Base-by-base conservation (phyloP, 352 stramenopile genomes). In the Globisporangium nodosum region DNA sequence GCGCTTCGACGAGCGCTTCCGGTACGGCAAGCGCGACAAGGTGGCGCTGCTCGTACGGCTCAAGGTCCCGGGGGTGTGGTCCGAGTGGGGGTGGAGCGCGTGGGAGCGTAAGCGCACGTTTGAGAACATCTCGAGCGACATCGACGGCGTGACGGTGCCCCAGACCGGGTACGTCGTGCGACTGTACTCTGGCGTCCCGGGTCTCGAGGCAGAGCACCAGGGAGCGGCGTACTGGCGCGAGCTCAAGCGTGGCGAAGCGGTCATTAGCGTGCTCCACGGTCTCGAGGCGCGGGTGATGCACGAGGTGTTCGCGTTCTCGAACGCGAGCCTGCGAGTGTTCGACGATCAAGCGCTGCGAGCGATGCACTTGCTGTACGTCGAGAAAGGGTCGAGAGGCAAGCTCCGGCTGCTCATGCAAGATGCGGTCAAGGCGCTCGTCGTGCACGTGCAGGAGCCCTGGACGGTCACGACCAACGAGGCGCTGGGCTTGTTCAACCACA, bases 21-120 rank as follows among this genome's bases (percentile, higher is more conserved):
- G 76, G 21, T 85, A 83, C 42, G 72, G 67, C 13, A 68, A 80
- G 39, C 66, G 76, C 20, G 76, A 85, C 48, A 85, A 85, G 47
- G 73, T 69, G 4, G 76, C 73, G 13, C 39, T 85, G 37, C 54
- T 85, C 24, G 52, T 83, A 30, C 62, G 73, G 16, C 60, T 83
- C 31, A 63, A 70, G 43, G 64, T 85, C 8, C 62, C 62, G 16
- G 76, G 76, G 0, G n/a, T 55, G 35, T 85, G 73, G 76, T 54
- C 76, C 49, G 27, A 63, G 11, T 85, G 73, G 75, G 73, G 75
- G 0, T 85, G 76, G 76, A 74, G 63, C 16, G 33, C 40, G 12
- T 85, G 76, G 73, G 76, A 85, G 48, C 60, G 52, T 11, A 37
- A 58, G 33, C 69, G 64, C 8, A 81, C 73, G 6, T 76, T 71